phyloP scores from a whole-genome alignment of 495 filamentous ascomycete genomes.

The Mycothermus thermophilus region DNA sequence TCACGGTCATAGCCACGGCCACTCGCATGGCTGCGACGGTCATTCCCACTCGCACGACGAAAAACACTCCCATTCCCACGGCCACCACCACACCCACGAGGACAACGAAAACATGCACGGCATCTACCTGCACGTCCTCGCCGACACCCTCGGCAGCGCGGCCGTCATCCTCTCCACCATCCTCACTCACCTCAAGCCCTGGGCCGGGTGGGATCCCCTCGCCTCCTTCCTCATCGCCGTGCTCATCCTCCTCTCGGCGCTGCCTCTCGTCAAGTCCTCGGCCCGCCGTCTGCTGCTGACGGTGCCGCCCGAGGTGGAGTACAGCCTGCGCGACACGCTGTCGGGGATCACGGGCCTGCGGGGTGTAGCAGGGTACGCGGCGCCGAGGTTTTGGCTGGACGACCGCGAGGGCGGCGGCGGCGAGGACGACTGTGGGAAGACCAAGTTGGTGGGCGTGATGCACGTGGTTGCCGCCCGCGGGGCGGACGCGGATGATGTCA shows the following conservation, averaged over 20 bases:
- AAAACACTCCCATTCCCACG: constrained; percentile 25
- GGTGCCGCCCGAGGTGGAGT: constrained; percentile 75
- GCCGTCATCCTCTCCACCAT: constrained; percentile 88
- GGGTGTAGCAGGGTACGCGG: constrained; percentile 75
- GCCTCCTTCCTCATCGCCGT: constrained; percentile 89
- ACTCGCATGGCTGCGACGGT: too few species aligned
- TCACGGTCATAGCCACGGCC: constrained; percentile 41
- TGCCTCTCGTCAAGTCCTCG: constrained; percentile 74
- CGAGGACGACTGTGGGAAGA: constrained; percentile 23
- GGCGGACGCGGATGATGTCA: constrained; percentile 63
- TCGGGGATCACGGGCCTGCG: constrained; percentile 68
- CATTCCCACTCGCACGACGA: constrained; percentile 18
- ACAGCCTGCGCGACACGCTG: constrained; percentile 71
- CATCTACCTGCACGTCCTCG: constrained; percentile 94
- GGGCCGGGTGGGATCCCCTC: constrained; percentile 91
- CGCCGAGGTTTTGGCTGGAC: constrained; percentile 88
- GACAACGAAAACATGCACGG: constrained; percentile 98
- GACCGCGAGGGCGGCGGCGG: constrained; percentile 40
- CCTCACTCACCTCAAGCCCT: constrained; percentile 70
- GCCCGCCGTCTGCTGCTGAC: constrained; percentile 71
- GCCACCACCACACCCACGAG: constrained; percentile 35
- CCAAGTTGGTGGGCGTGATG: constrained; percentile 58
- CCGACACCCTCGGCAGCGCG: constrained; percentile 86
- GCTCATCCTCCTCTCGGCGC: constrained; percentile 76
- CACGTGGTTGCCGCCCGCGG: constrained; percentile 61